These are phyloP conservation scores for Heterobasidion parviporum DNA, from an alignment of 1,284 basidiomycete genomes.

Conservation along the genomic window DNA sequence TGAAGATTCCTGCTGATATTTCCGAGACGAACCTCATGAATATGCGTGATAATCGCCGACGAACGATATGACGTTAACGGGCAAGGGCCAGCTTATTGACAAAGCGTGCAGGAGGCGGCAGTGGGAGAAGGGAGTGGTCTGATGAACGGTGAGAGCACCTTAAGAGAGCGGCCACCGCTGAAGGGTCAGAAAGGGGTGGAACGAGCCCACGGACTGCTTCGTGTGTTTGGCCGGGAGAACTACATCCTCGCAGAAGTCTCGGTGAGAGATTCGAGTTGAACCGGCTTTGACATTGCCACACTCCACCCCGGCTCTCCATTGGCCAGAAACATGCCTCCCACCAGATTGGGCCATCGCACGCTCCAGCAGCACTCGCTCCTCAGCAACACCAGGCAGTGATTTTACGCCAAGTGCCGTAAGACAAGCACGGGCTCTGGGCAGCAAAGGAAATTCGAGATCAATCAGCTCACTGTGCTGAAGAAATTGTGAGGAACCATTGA, in stretches of 20 bases:
- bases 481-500: too few relatives aligned
- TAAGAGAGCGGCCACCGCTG: slow-evolving; percentile 1
- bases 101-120: neutral
- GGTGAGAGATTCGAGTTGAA: slow-evolving; percentile 5
- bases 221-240: slow-evolving; percentile 3
- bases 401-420: too few relatives aligned
- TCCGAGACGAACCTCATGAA: too few relatives aligned
- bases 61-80: too few relatives aligned
- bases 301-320: neutral
- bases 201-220: neutral
- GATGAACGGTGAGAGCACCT: neutral
- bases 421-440: too few relatives aligned
- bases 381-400: too few relatives aligned
- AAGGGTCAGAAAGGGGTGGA: neutral
- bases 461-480: too few relatives aligned
- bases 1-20: too few relatives aligned
- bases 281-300: neutral
- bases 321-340: slow-evolving; percentile 1
- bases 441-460: too few relatives aligned
- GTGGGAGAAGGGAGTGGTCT: neutral
- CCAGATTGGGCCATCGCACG: neutral
- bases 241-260: slow-evolving; percentile 8
- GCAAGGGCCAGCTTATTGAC: neutral
- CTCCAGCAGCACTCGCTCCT: neutral
- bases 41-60: too few relatives aligned